Percentiles rank a stretch among this genome's conserved stretches.
Conservation (phyloP, 768 basidiomycete species). For the Scleroderma bovista region DNA sequence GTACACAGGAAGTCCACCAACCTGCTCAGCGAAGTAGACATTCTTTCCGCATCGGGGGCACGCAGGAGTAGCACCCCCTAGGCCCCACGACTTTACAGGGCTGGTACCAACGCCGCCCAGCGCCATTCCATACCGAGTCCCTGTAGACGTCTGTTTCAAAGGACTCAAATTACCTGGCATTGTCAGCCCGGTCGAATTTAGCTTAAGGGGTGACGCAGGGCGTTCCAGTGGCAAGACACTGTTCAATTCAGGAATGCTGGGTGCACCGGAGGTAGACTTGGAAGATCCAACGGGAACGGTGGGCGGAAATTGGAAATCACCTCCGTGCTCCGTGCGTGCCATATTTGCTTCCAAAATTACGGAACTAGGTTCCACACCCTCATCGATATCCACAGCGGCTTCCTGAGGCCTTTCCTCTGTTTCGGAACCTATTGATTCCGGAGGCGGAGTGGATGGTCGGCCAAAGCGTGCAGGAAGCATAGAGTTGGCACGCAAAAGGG, state of each 20-base stretch:
- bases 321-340: constrained; percentile 43
- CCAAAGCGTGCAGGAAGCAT: constrained; percentile 35
- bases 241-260: constrained; percentile 1
- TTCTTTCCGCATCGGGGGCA: constrained; percentile 70
- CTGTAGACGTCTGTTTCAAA: constrained; percentile 45
- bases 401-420: constrained; percentile 15
- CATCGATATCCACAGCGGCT: constrained; percentile 22
- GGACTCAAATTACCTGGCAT: constrained; percentile 14
- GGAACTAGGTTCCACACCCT: constrained; percentile 20
- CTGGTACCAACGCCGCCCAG: constrained; percentile 38
- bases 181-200: constrained; percentile 15
- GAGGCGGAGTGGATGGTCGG: constrained; percentile 11
- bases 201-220: constrained; percentile 19
- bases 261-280: constrained; percentile 12
- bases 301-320: constrained; percentile 45
- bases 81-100: constrained; percentile 47
- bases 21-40: constrained; percentile 87
- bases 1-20: constrained; percentile 15
- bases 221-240: constrained; percentile 13
- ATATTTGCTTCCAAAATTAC: constrained; percentile 23
- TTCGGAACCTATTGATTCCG: constrained; percentile 6
- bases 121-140: constrained; percentile 61
- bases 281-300: constrained; percentile 46
- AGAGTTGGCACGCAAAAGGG: constrained; percentile 36
- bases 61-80: constrained; percentile 44